Conservation (phyloP, 768 basidiomycete species). For the Boletellus sp. region DNA sequence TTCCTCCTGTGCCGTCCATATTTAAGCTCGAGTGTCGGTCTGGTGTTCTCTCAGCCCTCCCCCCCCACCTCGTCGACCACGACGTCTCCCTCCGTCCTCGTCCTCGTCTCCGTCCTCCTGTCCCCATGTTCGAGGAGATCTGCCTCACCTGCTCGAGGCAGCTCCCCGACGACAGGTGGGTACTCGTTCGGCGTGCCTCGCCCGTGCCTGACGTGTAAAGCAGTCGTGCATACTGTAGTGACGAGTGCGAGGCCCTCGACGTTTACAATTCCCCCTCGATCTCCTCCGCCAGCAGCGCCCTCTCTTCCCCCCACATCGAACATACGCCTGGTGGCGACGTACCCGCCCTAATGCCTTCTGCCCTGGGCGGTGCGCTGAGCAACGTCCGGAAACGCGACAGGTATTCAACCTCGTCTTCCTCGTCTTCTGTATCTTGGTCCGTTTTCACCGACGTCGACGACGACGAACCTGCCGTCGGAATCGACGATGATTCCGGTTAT, state of each 20-base stretch:
- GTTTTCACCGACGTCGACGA: conserved; percentile 63
- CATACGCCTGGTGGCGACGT: conserved; percentile 56
- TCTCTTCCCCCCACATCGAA: conserved; percentile 62
- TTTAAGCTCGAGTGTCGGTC: conserved; percentile 25
- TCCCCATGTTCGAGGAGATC: conserved; percentile 72
- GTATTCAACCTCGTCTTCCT: conserved; percentile 59
- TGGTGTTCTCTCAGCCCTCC: conserved; percentile 19
- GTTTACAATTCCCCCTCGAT: conserved; percentile 58
- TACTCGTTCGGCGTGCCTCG: conserved; percentile 16
- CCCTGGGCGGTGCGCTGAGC: conserved; percentile 53
- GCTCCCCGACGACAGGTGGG: conserved; percentile 60
- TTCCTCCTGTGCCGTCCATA: conserved; percentile 37
- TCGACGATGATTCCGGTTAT: conserved; percentile 32
- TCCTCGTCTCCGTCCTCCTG: neutral
- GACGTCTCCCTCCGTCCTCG: neutral
- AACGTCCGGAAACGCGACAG: conserved; percentile 44
- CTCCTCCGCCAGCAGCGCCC: conserved; percentile 60
- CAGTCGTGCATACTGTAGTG: conserved; percentile 69
- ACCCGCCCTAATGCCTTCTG: conserved; percentile 58
- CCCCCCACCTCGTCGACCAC: conserved; percentile 7
- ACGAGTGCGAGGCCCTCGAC: conserved; percentile 61
- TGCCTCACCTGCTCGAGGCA: conserved; percentile 71
- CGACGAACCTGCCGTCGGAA: conserved; percentile 34
- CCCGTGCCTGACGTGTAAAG: conserved; percentile 24
- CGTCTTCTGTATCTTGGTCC: conserved; percentile 68